These are phyloP conservation scores for Elongisporangium prolatum DNA, from an alignment of 352 stramenopile genomes.

Conservation along the genomic window DNA sequence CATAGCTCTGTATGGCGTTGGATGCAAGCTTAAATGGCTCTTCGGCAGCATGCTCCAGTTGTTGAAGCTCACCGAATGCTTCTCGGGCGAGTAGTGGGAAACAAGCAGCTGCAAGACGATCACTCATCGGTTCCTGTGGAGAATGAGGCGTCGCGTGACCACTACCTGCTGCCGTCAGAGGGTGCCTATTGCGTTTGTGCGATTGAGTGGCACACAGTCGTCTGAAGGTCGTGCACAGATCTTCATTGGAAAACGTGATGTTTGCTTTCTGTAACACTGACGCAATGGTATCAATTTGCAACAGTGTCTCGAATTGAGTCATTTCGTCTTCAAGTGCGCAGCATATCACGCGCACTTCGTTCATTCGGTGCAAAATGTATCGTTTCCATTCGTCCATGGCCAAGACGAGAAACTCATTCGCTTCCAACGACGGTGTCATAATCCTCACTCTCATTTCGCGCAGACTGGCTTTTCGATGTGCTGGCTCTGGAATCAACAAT, in stretches of 20 bases:
- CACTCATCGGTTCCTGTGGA: constrained; percentile 37
- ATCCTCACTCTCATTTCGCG: constrained; percentile 3
- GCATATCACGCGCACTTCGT: constrained; percentile 60
- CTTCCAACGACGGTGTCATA: constrained; percentile 24
- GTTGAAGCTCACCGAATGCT: constrained; percentile 29
- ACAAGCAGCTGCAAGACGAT: constrained; percentile 56
- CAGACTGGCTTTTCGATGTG: background rate
- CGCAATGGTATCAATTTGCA: constrained; percentile 48
- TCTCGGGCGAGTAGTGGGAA: constrained; percentile 53
- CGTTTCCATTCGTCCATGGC: constrained; percentile 62
- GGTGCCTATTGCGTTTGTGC: constrained; percentile 1
- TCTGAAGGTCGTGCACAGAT: constrained; percentile 59
- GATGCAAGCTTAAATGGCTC: constrained; percentile 36
- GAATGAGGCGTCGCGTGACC: background rate
- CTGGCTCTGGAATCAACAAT: background rate
- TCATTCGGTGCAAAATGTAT: constrained; percentile 64
- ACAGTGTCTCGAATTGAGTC: constrained; percentile 36
- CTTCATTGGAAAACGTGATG: constrained; percentile 43
- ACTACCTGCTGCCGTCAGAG: background rate
- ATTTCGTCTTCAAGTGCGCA: constrained; percentile 56
- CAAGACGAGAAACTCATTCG: constrained; percentile 50
- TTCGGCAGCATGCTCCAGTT: constrained; percentile 25
- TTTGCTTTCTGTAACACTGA: constrained; percentile 44
- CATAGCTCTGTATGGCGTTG: constrained; percentile 35
- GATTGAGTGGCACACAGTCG: constrained; percentile 42